Conservation (phyloP, 2,329 filamentous ascomycete species). For the Colletotrichum sidae region DNA sequence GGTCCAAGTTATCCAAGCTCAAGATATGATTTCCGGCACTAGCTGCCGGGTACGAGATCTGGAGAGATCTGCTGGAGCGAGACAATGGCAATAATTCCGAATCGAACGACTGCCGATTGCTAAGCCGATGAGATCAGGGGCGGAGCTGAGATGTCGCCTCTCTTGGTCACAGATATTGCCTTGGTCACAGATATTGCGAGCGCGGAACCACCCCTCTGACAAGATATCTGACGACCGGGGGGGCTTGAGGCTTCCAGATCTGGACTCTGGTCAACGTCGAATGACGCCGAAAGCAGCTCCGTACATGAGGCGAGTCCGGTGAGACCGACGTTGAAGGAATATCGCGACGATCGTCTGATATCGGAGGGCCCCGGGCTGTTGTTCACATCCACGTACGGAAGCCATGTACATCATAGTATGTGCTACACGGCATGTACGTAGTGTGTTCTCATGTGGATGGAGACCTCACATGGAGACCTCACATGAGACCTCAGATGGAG, state of each 20-base stretch:
- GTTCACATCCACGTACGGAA: constrained; percentile 5
- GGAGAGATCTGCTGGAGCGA: background rate
- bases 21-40: constrained; percentile 9
- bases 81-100: constrained; percentile 1
- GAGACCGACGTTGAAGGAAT: constrained; percentile 12
- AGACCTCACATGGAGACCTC: no score
- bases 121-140: constrained; percentile 21
- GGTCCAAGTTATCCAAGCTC: background rate
- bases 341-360: constrained; percentile 27
- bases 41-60: constrained; percentile 1
- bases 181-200: no score
- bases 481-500: no score
- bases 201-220: background rate
- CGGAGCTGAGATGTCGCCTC: background rate
- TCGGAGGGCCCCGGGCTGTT: constrained; percentile 22
- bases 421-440: background rate
- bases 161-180: constrained; percentile 7
- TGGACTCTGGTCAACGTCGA: constrained; percentile 3
- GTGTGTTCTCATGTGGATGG: background rate
- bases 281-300: constrained; percentile 22
- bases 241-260: background rate
- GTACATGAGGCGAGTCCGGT: constrained; percentile 23
- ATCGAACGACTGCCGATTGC: constrained; percentile 19
- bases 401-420: background rate
- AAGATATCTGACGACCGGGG: constrained; percentile 18